phyloP scores from a whole-genome alignment of 1,284 basidiomycete genomes.

The Cerioporus squamosus region DNA sequence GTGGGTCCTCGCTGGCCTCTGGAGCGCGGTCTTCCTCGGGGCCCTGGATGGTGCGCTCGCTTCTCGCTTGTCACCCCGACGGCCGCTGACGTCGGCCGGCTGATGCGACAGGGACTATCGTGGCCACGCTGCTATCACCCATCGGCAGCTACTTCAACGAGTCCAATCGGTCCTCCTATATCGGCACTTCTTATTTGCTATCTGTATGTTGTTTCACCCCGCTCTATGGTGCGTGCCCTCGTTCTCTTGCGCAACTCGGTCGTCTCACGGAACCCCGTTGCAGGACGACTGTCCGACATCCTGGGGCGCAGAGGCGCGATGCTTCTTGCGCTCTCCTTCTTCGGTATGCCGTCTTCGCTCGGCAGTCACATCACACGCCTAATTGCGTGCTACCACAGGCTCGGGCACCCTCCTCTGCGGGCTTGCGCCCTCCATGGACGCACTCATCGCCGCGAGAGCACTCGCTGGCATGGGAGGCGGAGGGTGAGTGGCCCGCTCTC shows the following conservation, averaged over 20 bases:
- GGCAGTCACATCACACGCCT: conserved; percentile 5
- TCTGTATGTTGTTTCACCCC: conserved; percentile 92
- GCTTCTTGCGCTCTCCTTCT: conserved; percentile 79
- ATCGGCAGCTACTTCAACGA: conserved; percentile 82
- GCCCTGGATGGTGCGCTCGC: conserved; percentile 72
- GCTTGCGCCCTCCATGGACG: conserved; percentile 81
- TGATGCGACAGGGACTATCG: conserved; percentile 64
- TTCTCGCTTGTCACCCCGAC: conserved; percentile 18
- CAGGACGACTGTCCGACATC: conserved; percentile 87
- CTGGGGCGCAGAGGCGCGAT: conserved; percentile 85
- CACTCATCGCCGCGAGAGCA: conserved; percentile 80
- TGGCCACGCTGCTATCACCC: conserved; percentile 77
- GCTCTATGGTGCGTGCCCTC: conserved; percentile 68
- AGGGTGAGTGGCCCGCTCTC: conserved; percentile 55
- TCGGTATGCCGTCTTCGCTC: conserved; percentile 56
- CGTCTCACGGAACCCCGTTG: neutral
- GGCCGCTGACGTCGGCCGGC: conserved; percentile 13
- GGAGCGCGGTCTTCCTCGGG: conserved; percentile 81
- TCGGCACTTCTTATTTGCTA: conserved; percentile 86
- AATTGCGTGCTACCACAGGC: conserved; percentile 45
- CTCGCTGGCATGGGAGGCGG: conserved; percentile 92
- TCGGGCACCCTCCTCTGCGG: conserved; percentile 85
- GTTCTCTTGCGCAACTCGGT: neutral
- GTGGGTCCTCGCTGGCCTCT: conserved; percentile 76
- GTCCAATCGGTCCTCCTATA: conserved; percentile 82